Conservation (phyloP, 768 basidiomycete species). For the Suillus americanus region DNA sequence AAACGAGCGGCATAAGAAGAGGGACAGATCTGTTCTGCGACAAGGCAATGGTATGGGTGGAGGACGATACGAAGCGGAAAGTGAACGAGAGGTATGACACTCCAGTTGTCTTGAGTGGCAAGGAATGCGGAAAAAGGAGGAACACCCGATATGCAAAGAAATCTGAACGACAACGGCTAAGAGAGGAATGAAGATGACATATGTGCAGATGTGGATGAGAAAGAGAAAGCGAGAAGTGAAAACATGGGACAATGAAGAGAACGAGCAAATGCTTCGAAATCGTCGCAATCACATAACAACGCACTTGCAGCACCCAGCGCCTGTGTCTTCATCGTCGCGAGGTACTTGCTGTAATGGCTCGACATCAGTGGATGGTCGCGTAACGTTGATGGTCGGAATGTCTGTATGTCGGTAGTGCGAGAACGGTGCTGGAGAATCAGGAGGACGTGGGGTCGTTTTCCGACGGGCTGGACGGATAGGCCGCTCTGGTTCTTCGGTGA, state of each 20-base stretch:
- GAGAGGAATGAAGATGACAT: slow-evolving; percentile 11
- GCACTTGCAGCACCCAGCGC: slow-evolving; percentile 77
- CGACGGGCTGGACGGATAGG: slow-evolving; percentile 26
- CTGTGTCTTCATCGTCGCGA: slow-evolving; percentile 46
- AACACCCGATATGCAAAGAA: slow-evolving; percentile 1
- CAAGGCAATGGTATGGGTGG: background rate
- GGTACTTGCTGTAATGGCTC: slow-evolving; percentile 26
- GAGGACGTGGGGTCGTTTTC: slow-evolving; percentile 25
- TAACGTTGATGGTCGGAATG: slow-evolving; percentile 34
- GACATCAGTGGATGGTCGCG: slow-evolving; percentile 28
- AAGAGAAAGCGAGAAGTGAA: slow-evolving; percentile 16
- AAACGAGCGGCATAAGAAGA: slow-evolving; percentile 11
- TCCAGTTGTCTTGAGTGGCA: slow-evolving; percentile 1
- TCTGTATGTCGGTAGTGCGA: slow-evolving; percentile 45
- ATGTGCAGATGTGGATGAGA: slow-evolving; percentile 25
- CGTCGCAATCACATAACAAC: slow-evolving; percentile 68
- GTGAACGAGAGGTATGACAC: background rate
- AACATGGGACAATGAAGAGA: slow-evolving; percentile 20
- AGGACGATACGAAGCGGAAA: background rate
- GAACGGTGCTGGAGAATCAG: slow-evolving; percentile 62
- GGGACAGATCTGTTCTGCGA: slow-evolving; percentile 1
- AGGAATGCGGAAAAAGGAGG: slow-evolving; percentile 1
- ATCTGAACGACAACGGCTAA: background rate
- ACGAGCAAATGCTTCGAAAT: slow-evolving; percentile 22
- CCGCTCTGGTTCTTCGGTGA: slow-evolving; percentile 29